These are phyloP conservation scores for Marasmius sp. DNA, from an alignment of 1,284 basidiomycete genomes.

Conservation along the genomic window DNA sequence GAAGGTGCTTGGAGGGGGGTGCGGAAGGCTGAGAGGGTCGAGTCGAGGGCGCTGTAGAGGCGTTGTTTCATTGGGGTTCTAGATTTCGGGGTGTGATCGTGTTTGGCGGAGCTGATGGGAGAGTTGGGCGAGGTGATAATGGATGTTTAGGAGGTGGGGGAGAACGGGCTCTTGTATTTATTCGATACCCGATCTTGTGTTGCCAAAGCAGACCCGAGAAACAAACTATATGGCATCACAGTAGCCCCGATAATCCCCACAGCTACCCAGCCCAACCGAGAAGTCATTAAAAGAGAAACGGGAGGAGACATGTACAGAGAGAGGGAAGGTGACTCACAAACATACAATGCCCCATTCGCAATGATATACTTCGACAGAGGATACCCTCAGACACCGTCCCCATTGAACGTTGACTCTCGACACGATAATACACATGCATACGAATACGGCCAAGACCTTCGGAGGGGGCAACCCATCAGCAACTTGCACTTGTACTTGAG, in stretches of 20 bases:
- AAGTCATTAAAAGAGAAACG: not conserved
- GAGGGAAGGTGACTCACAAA: constrained; percentile 39
- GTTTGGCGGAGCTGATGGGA: constrained; percentile 9
- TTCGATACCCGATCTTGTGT: constrained; percentile 59
- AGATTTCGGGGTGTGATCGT: constrained; percentile 8
- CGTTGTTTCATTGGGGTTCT: no score
- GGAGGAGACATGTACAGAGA: no score
- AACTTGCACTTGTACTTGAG: no score
- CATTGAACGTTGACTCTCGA: constrained; percentile 68
- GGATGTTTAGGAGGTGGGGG: not conserved
- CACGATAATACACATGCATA: constrained; percentile 73
- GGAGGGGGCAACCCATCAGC: not conserved
- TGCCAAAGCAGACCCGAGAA: constrained; percentile 74
- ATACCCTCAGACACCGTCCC: constrained; percentile 71
- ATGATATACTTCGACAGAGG: constrained; percentile 62
- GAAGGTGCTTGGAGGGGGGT: constrained; percentile 27
- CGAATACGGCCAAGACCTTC: constrained; percentile 67
- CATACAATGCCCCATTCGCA: constrained; percentile 62
- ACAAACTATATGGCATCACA: constrained; percentile 63
- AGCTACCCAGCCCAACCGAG: constrained; percentile 33
- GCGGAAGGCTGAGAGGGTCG: constrained; percentile 35
- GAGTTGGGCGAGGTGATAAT: constrained; percentile 3
- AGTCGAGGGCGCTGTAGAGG: constrained; percentile 16
- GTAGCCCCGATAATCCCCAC: constrained; percentile 56
- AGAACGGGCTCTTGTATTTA: constrained; percentile 5